Conservation (phyloP, 176 grass and related monocot species). For the Ampelocalamus luodianensis region DNA sequence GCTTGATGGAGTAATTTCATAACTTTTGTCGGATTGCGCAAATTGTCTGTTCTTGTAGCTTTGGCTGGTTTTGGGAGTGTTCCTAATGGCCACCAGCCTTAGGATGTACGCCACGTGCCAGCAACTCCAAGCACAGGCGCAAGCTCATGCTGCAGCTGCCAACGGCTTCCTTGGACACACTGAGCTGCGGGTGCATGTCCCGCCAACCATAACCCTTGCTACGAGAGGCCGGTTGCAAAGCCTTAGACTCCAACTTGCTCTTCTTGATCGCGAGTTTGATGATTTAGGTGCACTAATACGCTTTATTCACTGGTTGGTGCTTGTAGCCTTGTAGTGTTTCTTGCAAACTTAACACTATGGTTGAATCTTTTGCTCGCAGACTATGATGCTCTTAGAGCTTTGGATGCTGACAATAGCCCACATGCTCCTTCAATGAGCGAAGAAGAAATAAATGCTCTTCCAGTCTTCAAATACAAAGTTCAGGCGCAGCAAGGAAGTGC, state of each 20-base stretch:
- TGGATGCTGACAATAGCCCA: slow-evolving; percentile 78
- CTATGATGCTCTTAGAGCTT: slow-evolving; percentile 87
- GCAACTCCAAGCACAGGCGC: slow-evolving; percentile 80
- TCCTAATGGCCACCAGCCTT: slow-evolving; percentile 82
- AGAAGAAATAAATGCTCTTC: slow-evolving; percentile 97
- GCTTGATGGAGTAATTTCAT: slow-evolving; percentile 18
- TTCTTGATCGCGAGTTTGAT: slow-evolving; percentile 94
- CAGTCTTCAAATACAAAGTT: slow-evolving; percentile 88
- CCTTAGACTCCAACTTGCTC: slow-evolving; percentile 89
- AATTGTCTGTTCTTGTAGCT: slow-evolving; percentile 57
- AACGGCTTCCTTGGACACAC: slow-evolving; percentile 77
- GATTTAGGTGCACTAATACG: slow-evolving; percentile 72
- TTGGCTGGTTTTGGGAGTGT: slow-evolving; percentile 90
- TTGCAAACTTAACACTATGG: slow-evolving; percentile 22
- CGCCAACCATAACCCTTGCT: slow-evolving; percentile 71
- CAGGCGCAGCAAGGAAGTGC: slow-evolving; percentile 40
- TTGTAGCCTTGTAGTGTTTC: slow-evolving; percentile 4
- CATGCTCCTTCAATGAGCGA: slow-evolving; percentile 87
- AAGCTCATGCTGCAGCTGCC: slow-evolving; percentile 71
- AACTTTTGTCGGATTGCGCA: slow-evolving; percentile 21
- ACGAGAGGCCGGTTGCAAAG: slow-evolving; percentile 80
- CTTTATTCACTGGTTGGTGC: neutral
- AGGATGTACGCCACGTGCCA: slow-evolving; percentile 93
- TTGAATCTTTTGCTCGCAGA: slow-evolving; percentile 57
- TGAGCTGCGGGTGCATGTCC: slow-evolving; percentile 83